Base-by-base conservation (phyloP, 179 eudicot genomes). In the Spinacia oleracea region DNA sequence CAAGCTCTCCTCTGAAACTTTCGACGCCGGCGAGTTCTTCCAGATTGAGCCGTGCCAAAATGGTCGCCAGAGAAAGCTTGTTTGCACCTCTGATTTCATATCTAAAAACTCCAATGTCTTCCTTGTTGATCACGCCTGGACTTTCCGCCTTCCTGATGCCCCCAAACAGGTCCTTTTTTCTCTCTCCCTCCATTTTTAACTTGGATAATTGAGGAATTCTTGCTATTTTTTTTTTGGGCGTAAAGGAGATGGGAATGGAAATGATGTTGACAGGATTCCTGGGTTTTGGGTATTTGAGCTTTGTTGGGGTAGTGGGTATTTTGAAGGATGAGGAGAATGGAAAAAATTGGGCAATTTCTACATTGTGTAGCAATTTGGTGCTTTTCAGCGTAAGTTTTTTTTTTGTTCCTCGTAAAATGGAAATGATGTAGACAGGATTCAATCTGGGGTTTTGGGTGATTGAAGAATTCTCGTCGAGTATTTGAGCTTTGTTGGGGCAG, bases 51-150 rank as follows among this genome's bases (percentile, higher is more conserved):
- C 91, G 1, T 86, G 84, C 62, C 92, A 89, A 73, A 89, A 86
- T 29, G 97, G 94, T 53, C 86, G 83, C 7, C 97, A 93, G 81
- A 84, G 98, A 70, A 88, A 95, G 40, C 98, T 96, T 35, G 79
- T 90, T n/a, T 77, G 83, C 21, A 85, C 90, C 0, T 62, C 90
- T 9, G 87, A 86, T 0, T 82, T n/a, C 60, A 79, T 96, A 78
- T 74, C 48, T 1, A 89, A 89, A 59, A 85, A 89, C 25, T 90
- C 99, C 10, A 71, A 79, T 43, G 87, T 93, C 56, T 96, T 96
- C 69, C 89, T 96, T 42, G 81, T 92, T 64, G 99, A 96, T 81
- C 99, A 96, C 72, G 99, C 99, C 59, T 96, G 98, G 98, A 93
- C 96, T 65, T 96, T 96, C 80, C 89, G 98, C 51, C 91, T 96